phyloP scores from a whole-genome alignment of 75 land plant genomes.

The Azolla pinnata region DNA sequence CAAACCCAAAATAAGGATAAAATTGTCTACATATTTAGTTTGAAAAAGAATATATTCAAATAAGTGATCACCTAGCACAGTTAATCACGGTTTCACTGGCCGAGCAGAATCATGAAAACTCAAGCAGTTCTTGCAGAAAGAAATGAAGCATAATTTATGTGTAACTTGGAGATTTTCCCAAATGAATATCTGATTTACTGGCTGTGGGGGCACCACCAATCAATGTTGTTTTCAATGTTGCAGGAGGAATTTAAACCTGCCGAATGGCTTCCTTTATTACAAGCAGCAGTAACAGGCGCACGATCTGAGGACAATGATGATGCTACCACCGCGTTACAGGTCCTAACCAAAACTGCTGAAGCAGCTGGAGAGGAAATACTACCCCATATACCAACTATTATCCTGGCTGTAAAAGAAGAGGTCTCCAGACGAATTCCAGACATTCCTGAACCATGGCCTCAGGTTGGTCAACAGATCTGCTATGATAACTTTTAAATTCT shows the following conservation, averaged over 20 bases:
- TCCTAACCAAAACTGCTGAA: slow-evolving; percentile 54
- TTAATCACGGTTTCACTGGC: too few species aligned
- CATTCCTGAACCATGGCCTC: slow-evolving; percentile 74
- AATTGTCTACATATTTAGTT: too few species aligned
- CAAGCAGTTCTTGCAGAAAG: too few species aligned
- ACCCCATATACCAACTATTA: slow-evolving; percentile 47
- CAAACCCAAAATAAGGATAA: too few species aligned
- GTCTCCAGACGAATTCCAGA: slow-evolving; percentile 48
- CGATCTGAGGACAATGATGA: slow-evolving; percentile 39
- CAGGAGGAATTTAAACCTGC: slow-evolving; percentile 73
- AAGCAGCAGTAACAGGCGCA: slow-evolving; percentile 41
- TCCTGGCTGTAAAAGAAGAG: slow-evolving; percentile 36
- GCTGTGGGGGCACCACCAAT: too few species aligned
- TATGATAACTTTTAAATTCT: neutral
- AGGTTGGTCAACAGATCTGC: slow-evolving; percentile 34
- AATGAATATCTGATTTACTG: too few species aligned
- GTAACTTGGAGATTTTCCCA: too few species aligned
- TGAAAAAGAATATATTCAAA: too few species aligned
- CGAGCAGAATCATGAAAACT: too few species aligned
- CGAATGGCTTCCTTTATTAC: slow-evolving; percentile 64
- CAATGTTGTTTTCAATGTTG: too few species aligned
- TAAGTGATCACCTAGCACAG: too few species aligned
- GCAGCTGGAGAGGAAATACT: slow-evolving; percentile 53
- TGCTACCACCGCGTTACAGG: slow-evolving; percentile 38
- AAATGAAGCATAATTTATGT: too few species aligned